Evolutionary conservation across 306 rosid species (phyloP), one percentile per base, ranked within the genome.

Genomic region (Erythrophleum fordii): DNA sequence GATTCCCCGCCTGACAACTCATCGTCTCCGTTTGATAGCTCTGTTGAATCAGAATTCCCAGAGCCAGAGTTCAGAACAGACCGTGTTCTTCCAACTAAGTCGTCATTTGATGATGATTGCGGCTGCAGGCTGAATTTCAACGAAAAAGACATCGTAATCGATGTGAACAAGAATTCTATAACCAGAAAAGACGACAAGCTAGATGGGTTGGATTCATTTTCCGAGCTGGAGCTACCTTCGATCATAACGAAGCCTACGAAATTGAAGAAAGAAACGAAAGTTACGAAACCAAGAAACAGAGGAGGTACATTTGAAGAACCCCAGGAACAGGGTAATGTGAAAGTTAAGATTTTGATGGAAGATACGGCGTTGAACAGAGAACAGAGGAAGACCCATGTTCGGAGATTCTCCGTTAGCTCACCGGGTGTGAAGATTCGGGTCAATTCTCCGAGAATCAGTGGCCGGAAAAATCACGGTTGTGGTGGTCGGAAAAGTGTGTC

Each of bases 41-140:
- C 91, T 41, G 83, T 75, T 4, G 91, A 85, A 48, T 71, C 85
- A 16, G 87, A 85, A 52, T 66, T 8, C 55, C 83, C 65, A 17
- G 92, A 88, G 16, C 88, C 91, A 7, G 93, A 87, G 76, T 84
- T 89, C 89, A 79, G 96, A 85, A 83, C 98, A 52, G 98, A 95
- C 83, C 77, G 89, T 42, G 85, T 90, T 88, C 92, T 90, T 18
- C 64, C 93, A 9, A 77, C 92, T 0, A 83, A 91, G 35, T 67
- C 88, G 9, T 59, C 66, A 59, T 59, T 59, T 59, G 66, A 23
- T 22, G 83, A 80, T 18, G 82, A 82, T 35, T 70, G 83, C 26
- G 77, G 12, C 64, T 52, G 74, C 79, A 64, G 28, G 58, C 68
- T 78, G 3, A 49, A 67, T 29, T 11, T 70, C 64, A 45, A 80